Evolutionary conservation across 2,329 filamentous ascomycete species (phyloP), one percentile per base, ranked within the genome.

Genomic region (Sarocladium strictum): DNA sequence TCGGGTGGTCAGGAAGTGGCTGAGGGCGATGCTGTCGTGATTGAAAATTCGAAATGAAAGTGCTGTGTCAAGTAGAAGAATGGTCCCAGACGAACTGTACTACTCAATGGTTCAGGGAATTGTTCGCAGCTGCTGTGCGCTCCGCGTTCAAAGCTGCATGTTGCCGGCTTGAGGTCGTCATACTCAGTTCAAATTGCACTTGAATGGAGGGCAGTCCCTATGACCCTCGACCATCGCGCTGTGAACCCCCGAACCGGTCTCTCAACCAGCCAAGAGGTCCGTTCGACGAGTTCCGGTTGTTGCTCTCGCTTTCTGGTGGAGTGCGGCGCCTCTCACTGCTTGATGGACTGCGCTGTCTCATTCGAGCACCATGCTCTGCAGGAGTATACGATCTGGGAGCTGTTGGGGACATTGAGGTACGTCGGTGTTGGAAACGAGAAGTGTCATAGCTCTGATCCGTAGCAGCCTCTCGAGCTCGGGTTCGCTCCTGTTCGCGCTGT

Each of bases 201-300:
- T 17, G 43, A 15, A 29, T 24, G 11, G 47, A 3, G 17, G n/a
- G 47, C 6, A 24, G 11, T 35, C 11, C 56, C 63, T 66, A 68
- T 50, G 61, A 58, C 43, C 62, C 64, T 49, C 62, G 60, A 55
- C 62, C 62, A 23, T 67, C 66, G 19, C 67, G 63, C 26, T 62
- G 61, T 14, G 64, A 59, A 24, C 65, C 63, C 35, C 62, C 60
- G 32, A 77, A 74, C 37, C 68, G 69, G 41, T 71, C 71, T 47
- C 75, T 70, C 19, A 78, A 60, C 76, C 76, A 78, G 55, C 67
- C 65, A 1, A 77, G 59, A 29, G 74, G 69, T 2, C 72, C 69
- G 37, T 65, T 61, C 3, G 66, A 64, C n/a, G 68, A 64, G 27
- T 60, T 59, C 26, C 64, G 62, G n/a, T 66, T 64, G 17, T 68